A percentile compares a stretch with the other conserved stretches of the same genome.
phyloP scores from a whole-genome alignment of 2,329 filamentous ascomycete species.

The Talaromyces sp. region DNA sequence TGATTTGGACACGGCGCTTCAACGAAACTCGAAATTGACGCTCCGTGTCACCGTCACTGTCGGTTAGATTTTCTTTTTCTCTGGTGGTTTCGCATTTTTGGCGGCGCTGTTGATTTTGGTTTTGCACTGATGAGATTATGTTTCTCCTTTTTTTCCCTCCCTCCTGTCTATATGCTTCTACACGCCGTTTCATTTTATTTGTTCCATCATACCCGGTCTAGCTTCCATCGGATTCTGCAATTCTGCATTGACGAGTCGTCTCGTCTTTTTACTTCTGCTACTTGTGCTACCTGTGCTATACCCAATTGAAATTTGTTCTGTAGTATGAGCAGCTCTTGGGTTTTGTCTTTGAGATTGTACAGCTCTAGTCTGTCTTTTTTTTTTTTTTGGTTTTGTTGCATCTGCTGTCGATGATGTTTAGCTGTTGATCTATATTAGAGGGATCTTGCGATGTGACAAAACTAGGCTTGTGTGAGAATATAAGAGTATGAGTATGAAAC shows the following conservation, averaged over 20 bases:
- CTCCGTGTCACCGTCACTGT: conserved; percentile 56
- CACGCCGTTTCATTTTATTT: neutral
- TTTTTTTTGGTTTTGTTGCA: neutral
- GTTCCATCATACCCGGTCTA: neutral
- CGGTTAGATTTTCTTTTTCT: conserved; percentile 16
- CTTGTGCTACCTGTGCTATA: neutral
- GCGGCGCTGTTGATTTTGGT: neutral
- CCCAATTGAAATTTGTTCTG: neutral
- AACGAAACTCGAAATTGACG: conserved; percentile 81
- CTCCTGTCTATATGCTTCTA: neutral
- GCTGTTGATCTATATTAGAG: conserved; percentile 1
- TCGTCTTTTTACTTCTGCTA: neutral
- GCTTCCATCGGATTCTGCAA: neutral
- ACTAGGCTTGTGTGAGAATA: neutral
- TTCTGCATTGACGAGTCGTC: neutral
- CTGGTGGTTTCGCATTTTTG: neutral
- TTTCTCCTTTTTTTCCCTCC: neutral
- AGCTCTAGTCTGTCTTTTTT: neutral
- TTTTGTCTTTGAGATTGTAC: neutral
- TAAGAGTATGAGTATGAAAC: neutral
- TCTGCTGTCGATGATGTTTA: conserved; percentile 5
- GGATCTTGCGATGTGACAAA: neutral
- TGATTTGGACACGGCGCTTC: conserved; percentile 74
- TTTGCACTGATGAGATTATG: neutral
- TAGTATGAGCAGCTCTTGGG: neutral